Percentiles rank a stretch among this genome's conserved stretches.
Conservation (phyloP, 2,329 filamentous ascomycete species). For the Ophiostoma piceae region DNA sequence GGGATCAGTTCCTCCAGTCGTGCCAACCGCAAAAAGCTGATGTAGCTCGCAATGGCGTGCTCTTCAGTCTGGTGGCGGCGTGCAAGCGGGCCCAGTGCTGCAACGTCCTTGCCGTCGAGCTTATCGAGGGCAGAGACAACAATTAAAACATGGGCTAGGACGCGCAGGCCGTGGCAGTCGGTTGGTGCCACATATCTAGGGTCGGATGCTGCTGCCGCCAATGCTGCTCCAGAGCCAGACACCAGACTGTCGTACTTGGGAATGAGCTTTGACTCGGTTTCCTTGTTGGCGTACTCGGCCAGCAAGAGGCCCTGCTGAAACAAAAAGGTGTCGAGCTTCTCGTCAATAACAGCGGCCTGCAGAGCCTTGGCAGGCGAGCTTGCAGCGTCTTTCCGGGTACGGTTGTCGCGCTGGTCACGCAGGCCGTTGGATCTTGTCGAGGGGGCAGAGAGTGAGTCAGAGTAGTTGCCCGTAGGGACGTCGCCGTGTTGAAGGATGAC, state of each 20-base stretch:
- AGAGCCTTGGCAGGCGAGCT: slow-evolving; percentile 65
- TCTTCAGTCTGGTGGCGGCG: slow-evolving; percentile 51
- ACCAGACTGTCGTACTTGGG: slow-evolving; percentile 35
- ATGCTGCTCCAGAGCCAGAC: not conserved
- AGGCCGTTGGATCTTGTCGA: not conserved
- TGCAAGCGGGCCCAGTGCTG: slow-evolving; percentile 38
- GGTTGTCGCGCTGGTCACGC: slow-evolving; percentile 20
- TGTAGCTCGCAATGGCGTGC: slow-evolving; percentile 74
- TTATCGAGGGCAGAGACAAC: slow-evolving; percentile 63
- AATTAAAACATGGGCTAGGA: slow-evolving; percentile 61
- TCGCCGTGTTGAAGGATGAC: slow-evolving; percentile 26
- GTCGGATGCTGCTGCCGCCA: not conserved
- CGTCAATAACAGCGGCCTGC: slow-evolving; percentile 68
- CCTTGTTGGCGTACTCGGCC: slow-evolving; percentile 41
- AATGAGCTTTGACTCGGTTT: slow-evolving; percentile 40
- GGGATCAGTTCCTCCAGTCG: slow-evolving; percentile 75
- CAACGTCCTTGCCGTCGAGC: slow-evolving; percentile 31
- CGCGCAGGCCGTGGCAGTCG: slow-evolving; percentile 60
- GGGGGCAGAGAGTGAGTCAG: not conserved
- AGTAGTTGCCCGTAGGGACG: slow-evolving; percentile 19
- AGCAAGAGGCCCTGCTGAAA: slow-evolving; percentile 54
- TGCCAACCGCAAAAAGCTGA: slow-evolving; percentile 68
- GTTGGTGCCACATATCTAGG: slow-evolving; percentile 47
- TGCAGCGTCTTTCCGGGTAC: slow-evolving; percentile 34
- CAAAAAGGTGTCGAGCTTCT: slow-evolving; percentile 53